Evolutionary conservation across 176 grass and related monocot species (phyloP), one percentile per base, ranked within the genome.

Genomic region (Cenchrus purpureus): DNA sequence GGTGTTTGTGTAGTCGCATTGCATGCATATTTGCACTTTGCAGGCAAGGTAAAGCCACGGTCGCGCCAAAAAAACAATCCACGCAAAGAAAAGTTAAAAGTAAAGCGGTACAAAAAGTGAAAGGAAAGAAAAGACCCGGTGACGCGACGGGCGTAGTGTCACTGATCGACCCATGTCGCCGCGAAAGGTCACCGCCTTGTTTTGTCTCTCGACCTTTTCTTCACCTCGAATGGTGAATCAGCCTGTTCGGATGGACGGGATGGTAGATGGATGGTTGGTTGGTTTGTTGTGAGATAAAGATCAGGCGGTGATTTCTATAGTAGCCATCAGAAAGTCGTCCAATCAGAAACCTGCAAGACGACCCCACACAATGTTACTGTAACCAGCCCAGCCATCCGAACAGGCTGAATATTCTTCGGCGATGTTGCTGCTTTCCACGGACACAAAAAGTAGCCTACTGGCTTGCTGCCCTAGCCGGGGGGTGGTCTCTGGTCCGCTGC

Each of bases 191-290:
- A 49, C 2, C 13, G 9, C 43, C 4, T 5, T 43, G 4, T 11
- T 34, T 67, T n/a, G 5, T 10, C 17, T 12, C 13, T 2, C 8
- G 12, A 14, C 50, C 10, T 10, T 14, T 65, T 31, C 37, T 11
- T 62, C 46, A 11, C 37, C 70, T 82, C 61, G 12, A 76, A 87
- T 81, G 85, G 78, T 75, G 51, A 74, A 25, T 25, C 22, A 25
- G 22, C 22, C 22, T 25, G 22, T 25, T 25, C 22, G 22, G 22
- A 25, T 25, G 22, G 22, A 25, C 22, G 22, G 22, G 22, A 25
- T 25, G 22, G 22, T 25, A 25, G 22, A 25, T 25, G 22, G 22
- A 25, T 25, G 22, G 22, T 25, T 25, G 22, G 22, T 25, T 25
- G 22, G 22, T 25, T 25, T 25, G 22, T 25, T 25, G 22, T 25